Conservation (phyloP, 2,329 filamentous ascomycete genomes). For the Chaetomium sp. region DNA sequence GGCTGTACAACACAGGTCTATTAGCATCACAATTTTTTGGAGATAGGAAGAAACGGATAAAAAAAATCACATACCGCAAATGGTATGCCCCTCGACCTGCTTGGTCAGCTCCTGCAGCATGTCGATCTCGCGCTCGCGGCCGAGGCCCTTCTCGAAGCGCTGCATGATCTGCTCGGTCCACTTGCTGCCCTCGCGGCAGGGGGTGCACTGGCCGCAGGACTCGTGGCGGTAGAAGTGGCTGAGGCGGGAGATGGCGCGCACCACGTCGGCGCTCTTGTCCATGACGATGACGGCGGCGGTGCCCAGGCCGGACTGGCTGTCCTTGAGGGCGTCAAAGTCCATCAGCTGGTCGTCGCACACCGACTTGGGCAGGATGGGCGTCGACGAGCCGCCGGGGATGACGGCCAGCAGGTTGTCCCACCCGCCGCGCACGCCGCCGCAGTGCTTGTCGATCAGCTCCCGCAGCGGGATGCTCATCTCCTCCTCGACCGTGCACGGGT, state of each 20-base stretch:
- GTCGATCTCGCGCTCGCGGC: constrained; percentile 89
- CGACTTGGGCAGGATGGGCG: constrained; percentile 86
- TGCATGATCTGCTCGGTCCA: constrained; percentile 99
- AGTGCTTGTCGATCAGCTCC: constrained; percentile 97
- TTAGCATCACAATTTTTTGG: constrained; percentile 15
- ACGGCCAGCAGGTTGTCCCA: constrained; percentile 97
- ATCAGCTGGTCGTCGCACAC: constrained; percentile 95
- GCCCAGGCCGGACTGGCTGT: constrained; percentile 94
- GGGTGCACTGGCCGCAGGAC: constrained; percentile 97
- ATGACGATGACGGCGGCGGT: constrained; percentile 98
- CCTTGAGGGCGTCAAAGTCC: constrained; percentile 98
- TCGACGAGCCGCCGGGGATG: constrained; percentile 95
- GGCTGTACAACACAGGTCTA: constrained; percentile 53
- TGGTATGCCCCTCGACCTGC: constrained; percentile 98
- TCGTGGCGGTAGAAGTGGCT: constrained; percentile 99
- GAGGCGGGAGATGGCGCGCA: constrained; percentile 88
- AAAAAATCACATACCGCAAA: constrained; percentile 70
- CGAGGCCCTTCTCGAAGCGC: constrained; percentile 89
- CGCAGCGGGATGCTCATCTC: constrained; percentile 98
- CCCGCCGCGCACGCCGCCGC: constrained; percentile 90
- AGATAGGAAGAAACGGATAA: not conserved
- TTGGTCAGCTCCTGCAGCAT: constrained; percentile 99
- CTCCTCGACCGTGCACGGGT: constrained; percentile 96
- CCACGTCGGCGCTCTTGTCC: constrained; percentile 96
- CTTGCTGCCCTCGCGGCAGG: constrained; percentile 98